Conservation (phyloP, 108 stramenopile species). For the Pseudonitzschia pungens region DNA sequence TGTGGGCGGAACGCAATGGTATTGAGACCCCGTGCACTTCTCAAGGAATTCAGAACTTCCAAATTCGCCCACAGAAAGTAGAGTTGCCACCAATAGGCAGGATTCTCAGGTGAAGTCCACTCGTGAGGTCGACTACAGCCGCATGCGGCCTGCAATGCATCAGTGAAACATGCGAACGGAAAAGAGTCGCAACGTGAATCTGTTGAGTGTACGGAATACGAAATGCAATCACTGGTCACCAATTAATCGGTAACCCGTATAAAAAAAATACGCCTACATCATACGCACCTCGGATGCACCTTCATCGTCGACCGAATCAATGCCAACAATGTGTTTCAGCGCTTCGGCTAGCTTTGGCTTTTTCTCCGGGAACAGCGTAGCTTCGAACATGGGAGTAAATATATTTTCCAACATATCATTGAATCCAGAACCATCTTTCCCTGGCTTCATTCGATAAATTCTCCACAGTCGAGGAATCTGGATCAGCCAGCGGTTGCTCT, state of each 20-base stretch:
- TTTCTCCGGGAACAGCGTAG: conserved; percentile 89
- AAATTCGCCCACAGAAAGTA: conserved; percentile 79
- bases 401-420: conserved; percentile 96
- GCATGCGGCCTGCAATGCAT: conserved; percentile 51
- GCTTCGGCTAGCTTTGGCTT: conserved; percentile 95
- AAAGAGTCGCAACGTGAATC: neutral
- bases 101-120: conserved; percentile 87
- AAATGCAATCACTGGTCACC: no score
- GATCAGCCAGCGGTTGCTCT: conserved; percentile 98
- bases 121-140: conserved; percentile 57
- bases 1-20: conserved; percentile 94
- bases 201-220: neutral
- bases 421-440: conserved; percentile 53
- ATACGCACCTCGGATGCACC: conserved; percentile 69
- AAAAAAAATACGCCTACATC: neutral
- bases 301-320: conserved; percentile 99
- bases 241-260: no score
- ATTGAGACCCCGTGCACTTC: conserved; percentile 84
- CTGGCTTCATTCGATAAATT: conserved; percentile 84
- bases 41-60: conserved; percentile 87
- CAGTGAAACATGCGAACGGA: neutral
- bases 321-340: conserved; percentile 93
- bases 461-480: conserved; percentile 97
- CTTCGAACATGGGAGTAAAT: conserved; percentile 96
- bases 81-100: conserved; percentile 90